Evolutionary conservation across 169 alveolate genomes (phyloP).

Genomic region (Eimeria zaria): DNA sequence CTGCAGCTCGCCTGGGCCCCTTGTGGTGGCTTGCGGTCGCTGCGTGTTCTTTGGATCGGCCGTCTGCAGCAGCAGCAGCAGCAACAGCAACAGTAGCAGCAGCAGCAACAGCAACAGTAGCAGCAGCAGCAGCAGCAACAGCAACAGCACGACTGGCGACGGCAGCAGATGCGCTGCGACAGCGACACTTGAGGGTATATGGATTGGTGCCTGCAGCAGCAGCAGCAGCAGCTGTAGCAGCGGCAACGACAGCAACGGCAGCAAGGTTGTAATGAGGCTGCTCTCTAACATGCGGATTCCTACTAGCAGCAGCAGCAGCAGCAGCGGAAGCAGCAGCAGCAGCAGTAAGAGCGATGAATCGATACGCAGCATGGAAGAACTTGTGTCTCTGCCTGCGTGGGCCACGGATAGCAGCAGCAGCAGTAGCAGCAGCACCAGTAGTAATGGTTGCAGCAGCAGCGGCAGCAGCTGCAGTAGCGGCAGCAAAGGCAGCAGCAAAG

Average conservation of each 20-base stretch:
- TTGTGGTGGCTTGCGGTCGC: slow-evolving; percentile 16
- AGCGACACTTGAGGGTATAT: slow-evolving; percentile 4
- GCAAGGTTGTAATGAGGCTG: not conserved
- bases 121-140: slow-evolving; percentile 4
- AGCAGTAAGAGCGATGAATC: not conserved
- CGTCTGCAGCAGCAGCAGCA: slow-evolving; percentile 31
- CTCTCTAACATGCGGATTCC: not conserved
- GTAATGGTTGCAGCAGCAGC: not conserved
- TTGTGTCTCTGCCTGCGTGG: not conserved
- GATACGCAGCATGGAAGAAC: not conserved
- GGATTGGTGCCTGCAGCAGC: not conserved
- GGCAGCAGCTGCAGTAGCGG: not conserved
- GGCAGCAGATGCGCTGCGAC: not conserved
- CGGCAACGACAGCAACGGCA: not conserved
- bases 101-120: slow-evolving; percentile 17
- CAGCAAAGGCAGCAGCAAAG: not conserved
- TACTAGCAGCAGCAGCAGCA: not conserved
- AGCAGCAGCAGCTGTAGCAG: not conserved
- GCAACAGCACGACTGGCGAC: not conserved
- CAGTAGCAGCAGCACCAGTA: slow-evolving; percentile 5
- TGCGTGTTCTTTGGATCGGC: slow-evolving; percentile 63
- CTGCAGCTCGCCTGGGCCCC: slow-evolving; percentile 49
- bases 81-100: slow-evolving; percentile 41
- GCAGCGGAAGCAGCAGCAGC: slow-evolving; percentile 18
- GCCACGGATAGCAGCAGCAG: slow-evolving; percentile 41